A percentile compares a stretch with the other conserved stretches of the same genome.
Evolutionary conservation across 192 early-diverging fungal species (phyloP).

Genomic region (Funneliformis mosseae): DNA sequence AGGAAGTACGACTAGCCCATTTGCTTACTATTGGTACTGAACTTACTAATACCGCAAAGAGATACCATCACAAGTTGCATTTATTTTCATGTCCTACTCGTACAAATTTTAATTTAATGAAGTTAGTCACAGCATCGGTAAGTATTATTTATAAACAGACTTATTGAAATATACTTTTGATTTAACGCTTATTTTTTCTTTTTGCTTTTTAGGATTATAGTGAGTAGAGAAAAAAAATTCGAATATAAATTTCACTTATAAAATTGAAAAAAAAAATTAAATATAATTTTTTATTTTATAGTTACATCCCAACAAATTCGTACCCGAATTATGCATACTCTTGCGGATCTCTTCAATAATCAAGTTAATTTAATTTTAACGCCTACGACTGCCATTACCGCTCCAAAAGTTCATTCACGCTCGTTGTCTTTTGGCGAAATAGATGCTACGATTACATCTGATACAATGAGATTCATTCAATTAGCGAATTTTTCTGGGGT

Average conservation of each 20-base stretch:
- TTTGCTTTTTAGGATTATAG: constrained; percentile 40
- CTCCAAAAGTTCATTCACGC: constrained; percentile 53
- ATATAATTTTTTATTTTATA: constrained; percentile 40
- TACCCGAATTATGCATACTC: constrained; percentile 56
- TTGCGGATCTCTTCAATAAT: constrained; percentile 51
- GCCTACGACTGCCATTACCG: constrained; percentile 58
- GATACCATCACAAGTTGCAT: not conserved
- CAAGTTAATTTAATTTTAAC: constrained; percentile 65
- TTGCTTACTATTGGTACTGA: constrained; percentile 66
- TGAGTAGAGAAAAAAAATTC: not conserved
- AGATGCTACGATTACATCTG: constrained; percentile 53
- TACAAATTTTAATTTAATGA: not conserved
- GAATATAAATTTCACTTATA: too few relatives aligned
- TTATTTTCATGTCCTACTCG: constrained; percentile 23
- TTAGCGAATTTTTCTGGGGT: constrained; percentile 69
- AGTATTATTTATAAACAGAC: not conserved
- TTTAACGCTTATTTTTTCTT: constrained; percentile 46
- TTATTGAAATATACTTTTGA: constrained; percentile 33
- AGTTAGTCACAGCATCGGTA: constrained; percentile 1
- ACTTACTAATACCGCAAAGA: constrained; percentile 34
- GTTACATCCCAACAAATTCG: constrained; percentile 54
- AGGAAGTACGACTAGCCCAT: constrained; percentile 60
- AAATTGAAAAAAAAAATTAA: not conserved
- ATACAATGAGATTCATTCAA: constrained; percentile 61
- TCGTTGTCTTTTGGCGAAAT: constrained; percentile 52